Evolutionary conservation across 177 flowering plant genomes (phyloP).

Genomic region (Tripterygium wilfordii): DNA sequence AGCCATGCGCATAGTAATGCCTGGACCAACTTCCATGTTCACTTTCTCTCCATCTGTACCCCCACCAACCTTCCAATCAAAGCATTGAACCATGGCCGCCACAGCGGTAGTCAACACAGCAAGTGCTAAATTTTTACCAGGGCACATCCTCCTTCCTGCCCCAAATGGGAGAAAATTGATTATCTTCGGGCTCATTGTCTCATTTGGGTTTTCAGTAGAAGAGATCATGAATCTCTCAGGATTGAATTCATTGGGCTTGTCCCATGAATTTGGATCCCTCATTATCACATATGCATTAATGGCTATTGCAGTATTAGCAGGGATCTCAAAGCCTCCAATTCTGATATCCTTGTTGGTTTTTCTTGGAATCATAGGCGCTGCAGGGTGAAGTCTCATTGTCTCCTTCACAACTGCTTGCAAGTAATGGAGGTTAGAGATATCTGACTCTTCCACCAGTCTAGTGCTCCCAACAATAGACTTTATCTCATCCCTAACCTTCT

Average conservation of each 20-base stretch:
- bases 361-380: slow-evolving; percentile 13
- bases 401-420: too few relatives aligned
- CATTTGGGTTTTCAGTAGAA: neutral
- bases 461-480: slow-evolving; percentile 9
- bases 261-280: slow-evolving; percentile 22
- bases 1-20: slow-evolving; percentile 2
- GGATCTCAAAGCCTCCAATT: slow-evolving; percentile 15
- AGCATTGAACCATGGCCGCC: slow-evolving; percentile 25
- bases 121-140: slow-evolving; percentile 16
- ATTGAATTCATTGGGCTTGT: slow-evolving; percentile 18
- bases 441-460: slow-evolving; percentile 21
- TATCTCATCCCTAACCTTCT: slow-evolving; percentile 20
- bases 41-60: neutral
- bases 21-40: slow-evolving; percentile 1
- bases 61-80: slow-evolving; percentile 21
- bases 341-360: slow-evolving; percentile 8
- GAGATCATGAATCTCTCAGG: too few relatives aligned
- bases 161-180: too few relatives aligned
- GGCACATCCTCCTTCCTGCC: slow-evolving; percentile 25
- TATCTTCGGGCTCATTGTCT: too few relatives aligned
- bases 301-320: slow-evolving; percentile 12
- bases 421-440: slow-evolving; percentile 18
- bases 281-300: slow-evolving; percentile 20
- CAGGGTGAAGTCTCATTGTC: too few relatives aligned
- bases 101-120: slow-evolving; percentile 9